These are phyloP conservation scores for Lepidopterella palustris DNA, from an alignment of 495 filamentous ascomycete species.

Conservation along the genomic window DNA sequence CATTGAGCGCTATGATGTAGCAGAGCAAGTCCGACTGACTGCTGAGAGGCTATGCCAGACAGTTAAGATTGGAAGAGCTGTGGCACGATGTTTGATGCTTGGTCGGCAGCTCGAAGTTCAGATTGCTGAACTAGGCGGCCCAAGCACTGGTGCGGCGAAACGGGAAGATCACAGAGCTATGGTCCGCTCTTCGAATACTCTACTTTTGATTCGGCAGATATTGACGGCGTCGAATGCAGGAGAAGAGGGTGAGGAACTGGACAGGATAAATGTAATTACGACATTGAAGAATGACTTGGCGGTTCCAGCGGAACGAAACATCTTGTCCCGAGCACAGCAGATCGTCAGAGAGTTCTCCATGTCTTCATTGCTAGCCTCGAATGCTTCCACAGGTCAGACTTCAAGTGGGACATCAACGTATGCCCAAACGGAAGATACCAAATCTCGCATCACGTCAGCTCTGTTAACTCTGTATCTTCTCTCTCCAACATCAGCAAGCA, in stretches of 20 bases:
- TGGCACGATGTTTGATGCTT: constrained; percentile 65
- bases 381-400: constrained; percentile 18
- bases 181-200: constrained; percentile 68
- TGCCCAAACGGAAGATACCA: constrained; percentile 72
- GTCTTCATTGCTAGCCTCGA: constrained; percentile 46
- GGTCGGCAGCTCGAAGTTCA: constrained; percentile 85
- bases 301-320: constrained; percentile 59
- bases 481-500: constrained; percentile 48
- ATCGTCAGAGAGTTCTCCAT: constrained; percentile 78
- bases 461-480: constrained; percentile 75
- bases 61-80: constrained; percentile 67
- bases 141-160: constrained; percentile 30
- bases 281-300: constrained; percentile 62
- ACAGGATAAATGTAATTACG: constrained; percentile 60
- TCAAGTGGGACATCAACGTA: constrained; percentile 51
- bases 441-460: constrained; percentile 64
- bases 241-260: constrained; percentile 70
- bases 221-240: constrained; percentile 55
- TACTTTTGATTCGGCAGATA: constrained; percentile 65
- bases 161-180: constrained; percentile 68
- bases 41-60: constrained; percentile 70
- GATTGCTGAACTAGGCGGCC: constrained; percentile 53
- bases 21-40: constrained; percentile 67
- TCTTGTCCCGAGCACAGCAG: constrained; percentile 68
- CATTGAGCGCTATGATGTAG: constrained; percentile 69